phyloP scores from a whole-genome alignment of 1,284 basidiomycete species.

The Ganoderma lingzhi region DNA sequence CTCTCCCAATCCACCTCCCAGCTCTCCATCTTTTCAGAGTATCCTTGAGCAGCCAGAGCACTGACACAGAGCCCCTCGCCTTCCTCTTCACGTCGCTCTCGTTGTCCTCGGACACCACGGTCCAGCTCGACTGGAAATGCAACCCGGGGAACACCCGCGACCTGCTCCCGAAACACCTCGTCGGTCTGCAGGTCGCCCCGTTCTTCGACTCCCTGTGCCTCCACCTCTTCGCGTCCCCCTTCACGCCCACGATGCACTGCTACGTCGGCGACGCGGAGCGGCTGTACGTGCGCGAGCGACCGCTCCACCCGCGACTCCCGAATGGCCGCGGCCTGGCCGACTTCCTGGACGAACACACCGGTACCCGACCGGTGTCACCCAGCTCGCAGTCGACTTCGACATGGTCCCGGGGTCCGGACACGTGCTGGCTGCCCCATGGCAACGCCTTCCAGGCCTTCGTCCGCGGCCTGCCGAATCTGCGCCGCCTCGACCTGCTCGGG shows the following conservation, averaged over 20 bases:
- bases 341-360: background rate
- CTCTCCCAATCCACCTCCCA: background rate
- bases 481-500: background rate
- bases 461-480: background rate
- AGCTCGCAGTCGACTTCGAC: background rate
- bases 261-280: background rate
- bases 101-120: background rate
- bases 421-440: background rate
- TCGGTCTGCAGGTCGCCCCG: background rate
- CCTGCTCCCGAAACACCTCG: background rate
- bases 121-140: background rate
- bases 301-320: background rate
- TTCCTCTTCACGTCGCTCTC: background rate
- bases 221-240: background rate
- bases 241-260: background rate
- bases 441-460: too few species aligned
- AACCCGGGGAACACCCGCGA: background rate
- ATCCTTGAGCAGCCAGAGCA: background rate
- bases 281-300: background rate
- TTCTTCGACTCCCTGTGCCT: constrained; percentile 7
- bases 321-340: background rate
- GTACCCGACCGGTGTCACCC: background rate
- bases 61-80: background rate
- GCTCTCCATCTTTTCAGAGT: background rate
- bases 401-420: background rate